Base-by-base conservation (phyloP, 441 rosid genomes). In the Mallotus japonicus region DNA sequence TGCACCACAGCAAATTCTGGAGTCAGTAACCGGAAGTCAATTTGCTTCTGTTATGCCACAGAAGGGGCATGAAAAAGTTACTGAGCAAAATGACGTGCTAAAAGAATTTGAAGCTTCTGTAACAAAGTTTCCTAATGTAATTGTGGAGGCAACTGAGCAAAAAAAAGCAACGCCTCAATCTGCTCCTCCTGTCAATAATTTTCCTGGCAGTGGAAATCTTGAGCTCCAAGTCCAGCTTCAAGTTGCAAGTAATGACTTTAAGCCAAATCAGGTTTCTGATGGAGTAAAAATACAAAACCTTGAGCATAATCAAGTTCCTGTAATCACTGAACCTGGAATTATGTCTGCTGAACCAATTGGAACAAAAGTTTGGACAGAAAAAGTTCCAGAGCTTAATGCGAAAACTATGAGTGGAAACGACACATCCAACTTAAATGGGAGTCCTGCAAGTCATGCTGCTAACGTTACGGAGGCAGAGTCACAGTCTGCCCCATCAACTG, bases 361-460 rank as follows among this genome's bases (percentile, higher is more conserved):
- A 67, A 62, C 81, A 20, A 76, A 79, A 50, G 72, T 65, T 19
- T 69, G 80, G 55, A 73, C 61, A 44, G 75, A 67, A 58, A 83
- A 76, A 76, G 81, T 79, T 46, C 75, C 74, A 37, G 87, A 84
- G 81, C 78, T 71, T 79, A 78, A 78, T 34, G 73, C 69, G 76
- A 78, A 82, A 78, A 73, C 32, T 17, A 22, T 70, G 49, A 58
- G 47, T 34, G 85, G 76, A 68, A 79, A 73, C 22, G 69, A 68
- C 8, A 15, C 64, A 20, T 68, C 77, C 53, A 65, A 69, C 42
- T 24, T 50, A 17, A 69, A 74, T 72, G 73, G 73, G 73, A 58
- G 37, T 3, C 65, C 79, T 57, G 54, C 28, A 51, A 70, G 14
- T 55, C 73, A 59, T 60, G 69, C 76, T 76, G 44, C 58, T 16